Base-by-base conservation (phyloP, 176 grass and related monocot genomes). In the Otatea glauca region DNA sequence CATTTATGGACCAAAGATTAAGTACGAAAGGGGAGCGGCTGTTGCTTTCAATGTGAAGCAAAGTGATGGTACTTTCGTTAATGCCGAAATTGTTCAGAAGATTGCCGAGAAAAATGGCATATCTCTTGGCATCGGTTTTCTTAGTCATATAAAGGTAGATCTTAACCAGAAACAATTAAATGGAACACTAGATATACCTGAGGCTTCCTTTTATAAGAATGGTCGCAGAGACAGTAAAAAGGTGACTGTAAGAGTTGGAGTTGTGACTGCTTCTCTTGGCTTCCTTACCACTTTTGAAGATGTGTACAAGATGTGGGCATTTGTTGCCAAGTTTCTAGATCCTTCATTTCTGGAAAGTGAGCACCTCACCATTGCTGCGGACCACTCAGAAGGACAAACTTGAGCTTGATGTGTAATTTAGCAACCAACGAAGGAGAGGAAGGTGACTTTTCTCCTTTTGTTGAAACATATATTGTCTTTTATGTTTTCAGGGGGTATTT, bases 271-370 rank as follows among this genome's bases (percentile, higher is more conserved):
- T 83, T 92, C 93, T 1, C 90, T 99, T 88, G 96, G 96, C 18
- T 96, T 96, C 85, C 93, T 99, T 61, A 96, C 96, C 23, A 96
- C 96, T 75, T 99, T 99, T 74, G 93, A 99, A 88, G 96, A 99
- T 84, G 93, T 99, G 78, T 99, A 99, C 89, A 92, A 68, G 48
- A 96, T 99, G 93, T 99, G 93, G 96, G 96, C 86, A 84, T 99
- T 99, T 88, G 78, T 99, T 76, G 93, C 97, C 61, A 96, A 94
- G 88, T 99, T 99, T 83, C 60, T 99, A 45, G 85, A 96, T 86
- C 78, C 89, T 85, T 87, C 89, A 18, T 99, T 94, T 81, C 35
- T 94, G 54, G 89, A 99, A 83, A 96, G 60, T 42, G 96, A 99
- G 72, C 82, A 72, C 21, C 65, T 88, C 49, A 50, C 87, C 42